A percentile compares a stretch with the other conserved stretches of the same genome.
Conservation (phyloP, 768 basidiomycete species). For the Gautieria morchelliformis region DNA sequence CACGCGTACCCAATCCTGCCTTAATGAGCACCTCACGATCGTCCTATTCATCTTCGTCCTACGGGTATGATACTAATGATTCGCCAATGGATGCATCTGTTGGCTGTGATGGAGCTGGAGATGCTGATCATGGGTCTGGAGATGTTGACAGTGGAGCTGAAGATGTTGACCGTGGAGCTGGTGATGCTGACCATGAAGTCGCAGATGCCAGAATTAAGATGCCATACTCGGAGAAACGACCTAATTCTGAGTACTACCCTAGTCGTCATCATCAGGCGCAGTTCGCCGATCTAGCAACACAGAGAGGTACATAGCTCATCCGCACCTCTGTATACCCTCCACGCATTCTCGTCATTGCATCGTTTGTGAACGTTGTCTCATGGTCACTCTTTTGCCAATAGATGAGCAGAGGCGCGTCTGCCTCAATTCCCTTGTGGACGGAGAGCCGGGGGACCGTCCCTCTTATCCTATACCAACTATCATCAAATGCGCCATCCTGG, state of each 20-base stretch:
- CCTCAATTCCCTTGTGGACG: constrained; percentile 24
- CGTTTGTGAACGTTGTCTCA: not conserved
- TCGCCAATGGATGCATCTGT: no score
- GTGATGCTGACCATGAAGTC: not conserved
- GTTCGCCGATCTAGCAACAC: not conserved
- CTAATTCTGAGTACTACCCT: constrained; percentile 5
- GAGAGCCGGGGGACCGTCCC: constrained; percentile 26
- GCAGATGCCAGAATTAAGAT: not conserved
- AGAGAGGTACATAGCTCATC: not conserved
- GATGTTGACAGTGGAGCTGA: no score
- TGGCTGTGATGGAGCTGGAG: no score
- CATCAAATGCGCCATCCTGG: constrained; percentile 57
- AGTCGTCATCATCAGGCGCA: constrained; percentile 2
- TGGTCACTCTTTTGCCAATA: not conserved
- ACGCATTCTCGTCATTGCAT: not conserved
- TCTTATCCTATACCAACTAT: constrained; percentile 37
- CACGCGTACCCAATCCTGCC: no score
- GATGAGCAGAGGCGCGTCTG: not conserved
- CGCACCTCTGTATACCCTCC: not conserved
- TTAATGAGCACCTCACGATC: no score
- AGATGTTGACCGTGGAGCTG: no score
- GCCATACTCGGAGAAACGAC: not conserved
- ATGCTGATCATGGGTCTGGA: no score
- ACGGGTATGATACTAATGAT: no score
- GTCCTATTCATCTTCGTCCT: no score